Evolutionary conservation across 352 stramenopile genomes (phyloP).

Genomic region (Peronospora belbahrii): DNA sequence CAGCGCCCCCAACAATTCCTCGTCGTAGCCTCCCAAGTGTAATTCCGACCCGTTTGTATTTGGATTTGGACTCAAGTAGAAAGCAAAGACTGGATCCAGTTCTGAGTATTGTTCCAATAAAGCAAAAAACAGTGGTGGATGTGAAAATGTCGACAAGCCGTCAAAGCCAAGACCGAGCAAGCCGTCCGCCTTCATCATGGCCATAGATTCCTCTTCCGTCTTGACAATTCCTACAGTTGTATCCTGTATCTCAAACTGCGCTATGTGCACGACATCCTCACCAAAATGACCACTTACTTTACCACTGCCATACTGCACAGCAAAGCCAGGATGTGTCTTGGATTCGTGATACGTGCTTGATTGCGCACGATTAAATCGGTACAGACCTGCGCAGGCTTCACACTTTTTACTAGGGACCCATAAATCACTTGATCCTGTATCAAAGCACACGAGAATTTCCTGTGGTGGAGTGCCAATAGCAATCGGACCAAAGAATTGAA

Average conservation of each 20-base stretch:
- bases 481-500: slow-evolving; percentile 74
- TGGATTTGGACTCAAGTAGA: slow-evolving; percentile 91
- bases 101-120: slow-evolving; percentile 54
- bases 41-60: slow-evolving; percentile 69
- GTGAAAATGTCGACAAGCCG: slow-evolving; percentile 79
- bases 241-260: slow-evolving; percentile 34
- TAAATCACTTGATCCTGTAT: slow-evolving; percentile 75
- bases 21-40: slow-evolving; percentile 63
- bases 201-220: slow-evolving; percentile 66
- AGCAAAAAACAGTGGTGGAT: slow-evolving; percentile 63
- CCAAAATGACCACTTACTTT: slow-evolving; percentile 59
- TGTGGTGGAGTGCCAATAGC: slow-evolving; percentile 57
- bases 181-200: slow-evolving; percentile 87
- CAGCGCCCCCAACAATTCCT: slow-evolving; percentile 36
- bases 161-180: slow-evolving; percentile 95
- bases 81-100: slow-evolving; percentile 89
- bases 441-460: slow-evolving; percentile 68
- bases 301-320: slow-evolving; percentile 69
- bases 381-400: slow-evolving; percentile 41
- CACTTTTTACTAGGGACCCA: slow-evolving; percentile 61
- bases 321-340: slow-evolving; percentile 36
- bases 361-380: slow-evolving; percentile 40
- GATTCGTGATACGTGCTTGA: slow-evolving; percentile 42
- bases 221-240: slow-evolving; percentile 56
- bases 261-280: slow-evolving; percentile 45